Evolutionary conservation across 2,329 filamentous ascomycete species (phyloP).

Genomic region (Didymella exigua): DNA sequence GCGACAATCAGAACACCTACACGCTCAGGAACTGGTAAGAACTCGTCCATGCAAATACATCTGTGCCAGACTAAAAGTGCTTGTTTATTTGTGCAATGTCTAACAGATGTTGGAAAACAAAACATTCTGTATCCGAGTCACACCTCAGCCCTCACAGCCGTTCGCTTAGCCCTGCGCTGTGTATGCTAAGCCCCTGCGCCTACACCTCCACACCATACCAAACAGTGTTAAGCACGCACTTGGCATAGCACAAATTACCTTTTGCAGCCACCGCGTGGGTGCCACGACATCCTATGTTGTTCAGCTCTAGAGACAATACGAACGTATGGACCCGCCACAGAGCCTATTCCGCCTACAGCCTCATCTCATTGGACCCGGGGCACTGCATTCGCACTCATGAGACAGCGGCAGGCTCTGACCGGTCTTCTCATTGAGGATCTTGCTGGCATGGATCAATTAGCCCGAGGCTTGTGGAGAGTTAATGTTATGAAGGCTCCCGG

Average conservation of each 20-base stretch:
- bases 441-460: conserved; percentile 4
- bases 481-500: conserved; percentile 16
- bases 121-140: neutral
- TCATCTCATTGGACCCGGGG: conserved; percentile 19
- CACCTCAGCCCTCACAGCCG: conserved; percentile 5
- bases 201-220: conserved; percentile 12
- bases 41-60: neutral
- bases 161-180: conserved; percentile 23
- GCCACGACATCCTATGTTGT: conserved; percentile 29
- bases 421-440: conserved; percentile 12
- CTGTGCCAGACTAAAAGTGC: neutral
- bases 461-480: conserved; percentile 5
- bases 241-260: conserved; percentile 27
- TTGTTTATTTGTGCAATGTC: neutral
- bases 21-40: neutral
- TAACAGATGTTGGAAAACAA: neutral
- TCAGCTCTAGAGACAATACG: conserved; percentile 23
- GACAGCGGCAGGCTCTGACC: conserved; percentile 17
- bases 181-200: conserved; percentile 16
- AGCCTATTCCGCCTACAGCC: conserved; percentile 15
- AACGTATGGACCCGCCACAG: conserved; percentile 16
- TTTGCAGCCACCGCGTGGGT: conserved; percentile 19
- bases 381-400: conserved; percentile 12
- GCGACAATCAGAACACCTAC: neutral
- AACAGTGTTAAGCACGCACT: conserved; percentile 21